Conservation (phyloP, 2,329 filamentous ascomycete genomes). For the Dichotomopilus funicola region DNA sequence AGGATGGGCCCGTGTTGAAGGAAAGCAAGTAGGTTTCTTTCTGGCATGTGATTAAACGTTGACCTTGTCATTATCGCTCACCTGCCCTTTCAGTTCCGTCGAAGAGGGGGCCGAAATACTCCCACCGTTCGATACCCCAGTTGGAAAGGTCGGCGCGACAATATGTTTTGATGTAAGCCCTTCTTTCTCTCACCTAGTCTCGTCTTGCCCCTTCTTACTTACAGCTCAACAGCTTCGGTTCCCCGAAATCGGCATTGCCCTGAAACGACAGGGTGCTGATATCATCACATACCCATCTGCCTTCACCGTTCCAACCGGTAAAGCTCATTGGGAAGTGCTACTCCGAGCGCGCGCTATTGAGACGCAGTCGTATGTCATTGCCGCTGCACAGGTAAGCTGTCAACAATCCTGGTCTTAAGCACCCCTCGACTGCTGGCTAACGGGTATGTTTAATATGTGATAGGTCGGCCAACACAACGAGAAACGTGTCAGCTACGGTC, state of each 20-base stretch:
- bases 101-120: conserved; percentile 60
- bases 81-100: conserved; percentile 41
- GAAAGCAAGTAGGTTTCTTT: conserved; percentile 20
- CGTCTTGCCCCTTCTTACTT: neutral
- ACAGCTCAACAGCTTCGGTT: conserved; percentile 22
- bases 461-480: conserved; percentile 45
- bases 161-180: conserved; percentile 91
- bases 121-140: conserved; percentile 62
- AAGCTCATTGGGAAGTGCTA: conserved; percentile 77
- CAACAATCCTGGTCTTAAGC: neutral
- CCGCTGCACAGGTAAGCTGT: conserved; percentile 59
- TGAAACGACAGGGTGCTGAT: conserved; percentile 49
- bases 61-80: neutral
- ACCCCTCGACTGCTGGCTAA: neutral
- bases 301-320: conserved; percentile 80
- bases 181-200: neutral
- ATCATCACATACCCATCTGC: conserved; percentile 82
- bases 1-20: conserved; percentile 25
- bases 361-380: conserved; percentile 80
- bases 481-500: conserved; percentile 75
- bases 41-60: neutral
- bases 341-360: conserved; percentile 79
- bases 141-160: conserved; percentile 70
- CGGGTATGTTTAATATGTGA: neutral
- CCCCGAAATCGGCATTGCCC: conserved; percentile 24